Evolutionary conservation across 164 flowering plant species (phyloP).

Genomic region (Magnolia kwangsiensis): DNA sequence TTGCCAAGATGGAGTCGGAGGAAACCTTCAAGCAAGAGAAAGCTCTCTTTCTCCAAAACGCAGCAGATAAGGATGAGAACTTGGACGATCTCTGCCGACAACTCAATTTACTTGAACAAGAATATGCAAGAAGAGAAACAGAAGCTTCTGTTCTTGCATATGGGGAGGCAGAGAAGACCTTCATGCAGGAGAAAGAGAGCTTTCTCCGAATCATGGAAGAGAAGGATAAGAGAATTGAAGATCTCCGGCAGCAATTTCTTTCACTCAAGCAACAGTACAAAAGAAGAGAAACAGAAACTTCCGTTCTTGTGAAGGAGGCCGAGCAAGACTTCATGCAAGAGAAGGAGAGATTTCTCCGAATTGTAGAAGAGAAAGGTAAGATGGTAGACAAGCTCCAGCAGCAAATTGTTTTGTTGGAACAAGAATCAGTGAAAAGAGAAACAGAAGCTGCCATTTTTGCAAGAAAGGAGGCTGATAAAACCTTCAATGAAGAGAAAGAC

Average conservation of each 20-base stretch:
- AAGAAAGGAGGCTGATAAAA: conserved; percentile 21
- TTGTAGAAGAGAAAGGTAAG: conserved; percentile 22
- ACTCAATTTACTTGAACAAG: conserved; percentile 31
- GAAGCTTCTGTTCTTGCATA: conserved; percentile 22
- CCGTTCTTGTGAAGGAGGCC: conserved; percentile 1
- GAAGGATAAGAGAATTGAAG: conserved; percentile 17
- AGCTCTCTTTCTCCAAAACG: conserved; percentile 25
- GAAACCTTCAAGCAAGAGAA: conserved; percentile 33
- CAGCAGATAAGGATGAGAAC: conserved; percentile 35
- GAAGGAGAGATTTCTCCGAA: conserved; percentile 22
- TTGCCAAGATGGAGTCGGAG: conserved; percentile 36
- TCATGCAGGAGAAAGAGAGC: conserved; percentile 24
- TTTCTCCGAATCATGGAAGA: conserved; percentile 18
- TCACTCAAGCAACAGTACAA: conserved; percentile 17
- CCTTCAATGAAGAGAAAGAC: conserved; percentile 33
- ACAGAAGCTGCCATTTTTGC: conserved; percentile 16
- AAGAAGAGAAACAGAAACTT: conserved; percentile 20
- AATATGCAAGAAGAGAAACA: conserved; percentile 23
- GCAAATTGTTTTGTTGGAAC: conserved; percentile 23
- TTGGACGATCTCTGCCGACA: conserved; percentile 33
- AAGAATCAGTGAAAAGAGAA: conserved; percentile 15
- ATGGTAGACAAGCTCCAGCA: conserved; percentile 22
- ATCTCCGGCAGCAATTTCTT: conserved; percentile 29
- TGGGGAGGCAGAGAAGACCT: conserved; percentile 14
- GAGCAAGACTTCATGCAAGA: conserved; percentile 22